Evolutionary conservation across 129 eudicot genomes (phyloP).

Genomic region (Scalesia atractyloides): DNA sequence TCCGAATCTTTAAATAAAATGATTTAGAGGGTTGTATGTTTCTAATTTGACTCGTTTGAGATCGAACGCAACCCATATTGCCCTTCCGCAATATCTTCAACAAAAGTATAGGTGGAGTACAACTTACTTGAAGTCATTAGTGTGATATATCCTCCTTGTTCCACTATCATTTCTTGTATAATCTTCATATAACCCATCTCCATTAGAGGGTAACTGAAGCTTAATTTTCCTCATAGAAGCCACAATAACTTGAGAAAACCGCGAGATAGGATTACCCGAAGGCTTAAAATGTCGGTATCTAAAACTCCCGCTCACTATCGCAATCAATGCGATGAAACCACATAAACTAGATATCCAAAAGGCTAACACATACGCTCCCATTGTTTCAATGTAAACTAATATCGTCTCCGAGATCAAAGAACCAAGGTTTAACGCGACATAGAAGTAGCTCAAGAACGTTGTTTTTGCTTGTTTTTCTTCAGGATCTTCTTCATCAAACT

Average conservation of each 20-base stretch:
- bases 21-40: neutral
- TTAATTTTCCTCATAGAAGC: conserved; percentile 53
- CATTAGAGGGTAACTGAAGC: conserved; percentile 45
- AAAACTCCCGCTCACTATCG: conserved; percentile 47
- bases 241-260: conserved; percentile 61
- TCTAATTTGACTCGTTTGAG: neutral
- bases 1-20: neutral
- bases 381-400: conserved; percentile 58
- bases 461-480: conserved; percentile 55
- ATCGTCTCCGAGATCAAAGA: conserved; percentile 66
- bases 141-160: conserved; percentile 50
- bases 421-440: conserved; percentile 61
- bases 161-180: conserved; percentile 46
- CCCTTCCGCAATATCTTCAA: neutral
- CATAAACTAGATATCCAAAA: conserved; percentile 63
- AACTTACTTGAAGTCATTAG: conserved; percentile 64
- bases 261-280: conserved; percentile 60
- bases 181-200: conserved; percentile 57
- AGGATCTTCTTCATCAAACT: conserved; percentile 63
- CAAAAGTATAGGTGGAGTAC: neutral
- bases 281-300: conserved; percentile 63
- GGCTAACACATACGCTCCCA: conserved; percentile 62
- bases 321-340: conserved; percentile 48
- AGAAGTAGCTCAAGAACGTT: conserved; percentile 59
- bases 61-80: neutral